Percentiles rank a stretch among this genome's conserved stretches.
Conservation (phyloP, 768 basidiomycete genomes). For the Brasilioporus rufonigricans region DNA sequence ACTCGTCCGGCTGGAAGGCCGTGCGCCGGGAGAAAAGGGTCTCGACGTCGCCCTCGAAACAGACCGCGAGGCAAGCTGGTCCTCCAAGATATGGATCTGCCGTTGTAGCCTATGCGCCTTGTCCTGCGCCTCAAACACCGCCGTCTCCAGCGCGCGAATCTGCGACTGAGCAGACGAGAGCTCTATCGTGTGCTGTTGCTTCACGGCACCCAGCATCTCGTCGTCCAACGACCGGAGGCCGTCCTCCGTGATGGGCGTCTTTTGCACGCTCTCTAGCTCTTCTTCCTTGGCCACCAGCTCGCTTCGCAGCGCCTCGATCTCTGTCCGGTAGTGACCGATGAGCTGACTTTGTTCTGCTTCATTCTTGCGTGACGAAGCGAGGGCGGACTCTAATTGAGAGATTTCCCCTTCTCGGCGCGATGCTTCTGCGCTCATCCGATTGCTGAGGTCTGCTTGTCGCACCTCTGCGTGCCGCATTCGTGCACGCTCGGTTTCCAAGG, state of each 20-base stretch:
- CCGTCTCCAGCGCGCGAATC: slow-evolving; percentile 72
- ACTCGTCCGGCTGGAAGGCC: slow-evolving; percentile 43
- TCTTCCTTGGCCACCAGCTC: slow-evolving; percentile 63
- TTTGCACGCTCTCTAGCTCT: slow-evolving; percentile 57
- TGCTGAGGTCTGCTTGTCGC: slow-evolving; percentile 56
- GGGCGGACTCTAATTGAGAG: slow-evolving; percentile 46
- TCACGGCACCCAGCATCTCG: slow-evolving; percentile 68
- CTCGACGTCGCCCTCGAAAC: slow-evolving; percentile 41
- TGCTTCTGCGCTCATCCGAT: slow-evolving; percentile 45
- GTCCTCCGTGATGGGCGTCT: slow-evolving; percentile 40
- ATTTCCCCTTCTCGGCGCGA: slow-evolving; percentile 55
- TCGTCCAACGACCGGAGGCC: slow-evolving; percentile 60
- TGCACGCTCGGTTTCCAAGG: slow-evolving; percentile 65
- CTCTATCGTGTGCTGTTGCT: slow-evolving; percentile 76
- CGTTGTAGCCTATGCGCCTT: slow-evolving; percentile 65
- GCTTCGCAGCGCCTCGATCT: slow-evolving; percentile 65
- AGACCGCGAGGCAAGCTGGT: slow-evolving; percentile 53
- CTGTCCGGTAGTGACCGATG: slow-evolving; percentile 61
- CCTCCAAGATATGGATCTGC: slow-evolving; percentile 63
- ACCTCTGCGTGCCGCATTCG: slow-evolving; percentile 54
- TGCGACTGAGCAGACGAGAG: slow-evolving; percentile 77
- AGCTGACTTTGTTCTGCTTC: slow-evolving; percentile 64
- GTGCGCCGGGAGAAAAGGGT: slow-evolving; percentile 47
- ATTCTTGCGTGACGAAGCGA: slow-evolving; percentile 44
- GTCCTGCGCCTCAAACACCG: slow-evolving; percentile 71